Percentiles rank a stretch among this genome's conserved stretches.
Conservation (phyloP, 345 rosid species). For the Cochlearia excelsa region DNA sequence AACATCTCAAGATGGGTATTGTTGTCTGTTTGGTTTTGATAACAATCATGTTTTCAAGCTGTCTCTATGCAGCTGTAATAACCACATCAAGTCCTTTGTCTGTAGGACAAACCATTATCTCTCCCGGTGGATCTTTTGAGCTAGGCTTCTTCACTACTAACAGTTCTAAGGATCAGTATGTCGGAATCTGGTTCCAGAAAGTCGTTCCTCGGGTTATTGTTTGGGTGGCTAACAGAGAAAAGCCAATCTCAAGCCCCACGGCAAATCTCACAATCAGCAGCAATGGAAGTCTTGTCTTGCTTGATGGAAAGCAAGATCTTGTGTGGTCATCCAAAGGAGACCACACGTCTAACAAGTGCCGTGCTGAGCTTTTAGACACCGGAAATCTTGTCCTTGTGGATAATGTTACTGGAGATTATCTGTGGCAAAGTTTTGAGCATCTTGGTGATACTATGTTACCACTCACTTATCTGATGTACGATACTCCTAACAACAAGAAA, state of each 20-base stretch:
- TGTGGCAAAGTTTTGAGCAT: conserved; percentile 37
- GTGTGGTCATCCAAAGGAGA: conserved; percentile 33
- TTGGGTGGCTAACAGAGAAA: conserved; percentile 13
- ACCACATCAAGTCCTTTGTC: conserved; percentile 32
- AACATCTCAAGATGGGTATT: conserved; percentile 18
- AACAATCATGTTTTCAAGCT: conserved; percentile 22
- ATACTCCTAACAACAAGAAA: conserved; percentile 29
- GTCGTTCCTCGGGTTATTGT: conserved; percentile 23
- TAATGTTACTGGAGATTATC: conserved; percentile 27
- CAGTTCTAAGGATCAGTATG: conserved; percentile 31
- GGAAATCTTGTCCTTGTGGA: conserved; percentile 36
- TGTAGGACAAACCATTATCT: conserved; percentile 24
- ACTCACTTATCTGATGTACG: conserved; percentile 29
- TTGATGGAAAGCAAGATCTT: conserved; percentile 27
- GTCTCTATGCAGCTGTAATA: conserved; percentile 29
- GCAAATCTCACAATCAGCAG: conserved; percentile 31
- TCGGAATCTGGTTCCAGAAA: conserved; percentile 50
- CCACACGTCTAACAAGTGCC: conserved; percentile 22
- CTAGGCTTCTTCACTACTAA: conserved; percentile 40
- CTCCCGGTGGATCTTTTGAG: conserved; percentile 36
- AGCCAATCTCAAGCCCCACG: conserved; percentile 10
- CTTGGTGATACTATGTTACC: conserved; percentile 39
- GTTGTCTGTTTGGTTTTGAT: conserved; percentile 24
- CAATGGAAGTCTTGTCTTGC: conserved; percentile 33
- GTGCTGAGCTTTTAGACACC: conserved; percentile 34